Evolutionary conservation across 2,329 filamentous ascomycete genomes (phyloP).

Genomic region (Fusarium nurragi): DNA sequence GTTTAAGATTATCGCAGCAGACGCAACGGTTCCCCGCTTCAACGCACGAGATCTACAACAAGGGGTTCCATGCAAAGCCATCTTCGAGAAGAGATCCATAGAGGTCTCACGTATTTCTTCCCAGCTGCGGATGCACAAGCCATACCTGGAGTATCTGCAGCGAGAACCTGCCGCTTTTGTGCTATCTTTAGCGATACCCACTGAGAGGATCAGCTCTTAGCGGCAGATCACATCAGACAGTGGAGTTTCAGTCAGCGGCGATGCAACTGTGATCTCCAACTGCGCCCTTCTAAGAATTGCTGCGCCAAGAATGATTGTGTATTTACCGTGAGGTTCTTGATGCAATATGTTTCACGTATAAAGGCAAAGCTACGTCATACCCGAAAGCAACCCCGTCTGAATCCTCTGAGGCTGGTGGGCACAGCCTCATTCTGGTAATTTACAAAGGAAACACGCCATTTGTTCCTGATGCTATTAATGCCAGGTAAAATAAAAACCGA

Average conservation of each 20-base stretch:
- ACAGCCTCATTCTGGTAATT: no score
- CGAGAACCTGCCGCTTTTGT: no score
- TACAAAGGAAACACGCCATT: background rate
- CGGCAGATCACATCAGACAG: slow-evolving; percentile 10
- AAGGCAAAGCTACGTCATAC: background rate
- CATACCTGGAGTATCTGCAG: no score
- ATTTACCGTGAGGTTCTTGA: background rate
- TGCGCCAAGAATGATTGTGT: background rate
- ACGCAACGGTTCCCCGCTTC: slow-evolving; percentile 18
- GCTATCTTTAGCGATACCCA: slow-evolving; percentile 5
- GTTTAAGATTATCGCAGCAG: background rate
- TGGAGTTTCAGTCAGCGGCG: background rate
- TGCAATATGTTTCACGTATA: slow-evolving; percentile 1
- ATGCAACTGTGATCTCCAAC: background rate
- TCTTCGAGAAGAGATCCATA: background rate
- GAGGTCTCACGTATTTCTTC: background rate
- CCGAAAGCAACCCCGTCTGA: background rate
- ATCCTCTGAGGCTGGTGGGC: background rate
- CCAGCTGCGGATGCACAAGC: no score
- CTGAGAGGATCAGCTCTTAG: slow-evolving; percentile 1
- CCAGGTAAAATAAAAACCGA: background rate
- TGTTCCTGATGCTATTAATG: background rate
- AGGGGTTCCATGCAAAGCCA: background rate
- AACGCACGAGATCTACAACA: slow-evolving; percentile 3
- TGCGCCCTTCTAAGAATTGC: background rate